Base-by-base conservation (phyloP, 2,329 filamentous ascomycete genomes). In the Stemphylium beticola region DNA sequence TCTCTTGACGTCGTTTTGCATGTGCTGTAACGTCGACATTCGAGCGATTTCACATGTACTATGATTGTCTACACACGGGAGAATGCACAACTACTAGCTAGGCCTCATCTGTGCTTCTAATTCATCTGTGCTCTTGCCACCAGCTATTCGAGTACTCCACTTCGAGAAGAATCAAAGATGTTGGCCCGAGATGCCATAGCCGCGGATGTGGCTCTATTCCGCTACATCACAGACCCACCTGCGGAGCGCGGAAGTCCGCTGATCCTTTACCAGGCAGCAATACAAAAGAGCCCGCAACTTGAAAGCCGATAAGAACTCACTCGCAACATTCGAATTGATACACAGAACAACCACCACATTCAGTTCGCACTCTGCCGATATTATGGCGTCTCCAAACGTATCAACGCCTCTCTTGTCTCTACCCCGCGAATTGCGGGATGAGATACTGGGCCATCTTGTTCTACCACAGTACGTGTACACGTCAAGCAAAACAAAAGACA, bases 341-440 rank as follows among this genome's bases (percentile, higher is more conserved):
- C 26, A 18, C n/a, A 11, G 7, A 32, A 42, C 11, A 24, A 4
- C 24, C 10, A 42, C 10, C 8, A 26, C 11, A 4, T 7, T 26
- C 20, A 22, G 15, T 17, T 7, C 11, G 4, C 11, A 3, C n/a
- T 10, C 20, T 22, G 8, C 22, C 11, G 20, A 22, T n/a, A 46
- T 1, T 4, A 42, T 32, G 36, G 1, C 26, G 14, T 49, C 26
- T 22, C 3, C 3, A 4, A 31, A 33, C 15, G 0, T 6, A 1
- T 20, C 7, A 31, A 18, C 64, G 18, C 34, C 58, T 4, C 49
- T 72, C 20, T 36, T 69, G 2, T 14, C 46, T 4, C 40, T 72
- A 4, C 69, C 69, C 4, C 66, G 68, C 12, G 71, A 73, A 29
- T 24, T 73, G 20, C 57, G 69, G 22, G 68, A 73, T 36, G 56